Conservation (phyloP, 495 filamentous ascomycete genomes). For the Gamarada debralockiae region DNA sequence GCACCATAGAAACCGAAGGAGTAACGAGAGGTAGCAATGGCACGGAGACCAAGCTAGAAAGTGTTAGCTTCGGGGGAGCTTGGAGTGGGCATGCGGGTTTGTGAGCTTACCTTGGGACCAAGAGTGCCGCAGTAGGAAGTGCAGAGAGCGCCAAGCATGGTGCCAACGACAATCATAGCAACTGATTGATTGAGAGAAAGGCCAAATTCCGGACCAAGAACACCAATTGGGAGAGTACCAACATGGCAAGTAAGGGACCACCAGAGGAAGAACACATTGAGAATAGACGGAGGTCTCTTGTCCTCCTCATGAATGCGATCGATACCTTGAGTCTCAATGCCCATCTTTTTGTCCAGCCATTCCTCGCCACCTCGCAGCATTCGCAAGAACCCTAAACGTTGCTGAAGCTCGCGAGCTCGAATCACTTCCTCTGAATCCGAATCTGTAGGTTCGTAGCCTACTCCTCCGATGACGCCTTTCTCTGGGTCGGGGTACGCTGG, state of each 20-base stretch:
- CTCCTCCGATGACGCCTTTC: no score
- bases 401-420: slow-evolving; percentile 16
- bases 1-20: slow-evolving; percentile 53
- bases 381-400: slow-evolving; percentile 11
- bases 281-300: slow-evolving; percentile 31
- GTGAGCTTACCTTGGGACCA: slow-evolving; percentile 20
- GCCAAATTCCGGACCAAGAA: slow-evolving; percentile 45
- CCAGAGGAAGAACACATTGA: slow-evolving; percentile 39
- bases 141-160: slow-evolving; percentile 36
- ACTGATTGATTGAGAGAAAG: slow-evolving; percentile 47
- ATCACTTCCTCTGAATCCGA: slow-evolving; percentile 14
- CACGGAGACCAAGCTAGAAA: slow-evolving; percentile 43
- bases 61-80: neutral
- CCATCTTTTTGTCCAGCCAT: slow-evolving; percentile 46
- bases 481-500: neutral
- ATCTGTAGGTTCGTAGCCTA: neutral
- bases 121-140: slow-evolving; percentile 18
- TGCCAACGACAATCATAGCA: slow-evolving; percentile 45
- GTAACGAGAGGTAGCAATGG: slow-evolving; percentile 50
- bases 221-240: slow-evolving; percentile 47
- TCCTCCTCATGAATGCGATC: slow-evolving; percentile 48
- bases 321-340: slow-evolving; percentile 49
- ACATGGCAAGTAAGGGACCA: slow-evolving; percentile 52
- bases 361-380: slow-evolving; percentile 41
- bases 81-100: neutral